Evolutionary conservation across 192 early-diverging fungal genomes (phyloP).

Genomic region (Funneliformis geosporum): DNA sequence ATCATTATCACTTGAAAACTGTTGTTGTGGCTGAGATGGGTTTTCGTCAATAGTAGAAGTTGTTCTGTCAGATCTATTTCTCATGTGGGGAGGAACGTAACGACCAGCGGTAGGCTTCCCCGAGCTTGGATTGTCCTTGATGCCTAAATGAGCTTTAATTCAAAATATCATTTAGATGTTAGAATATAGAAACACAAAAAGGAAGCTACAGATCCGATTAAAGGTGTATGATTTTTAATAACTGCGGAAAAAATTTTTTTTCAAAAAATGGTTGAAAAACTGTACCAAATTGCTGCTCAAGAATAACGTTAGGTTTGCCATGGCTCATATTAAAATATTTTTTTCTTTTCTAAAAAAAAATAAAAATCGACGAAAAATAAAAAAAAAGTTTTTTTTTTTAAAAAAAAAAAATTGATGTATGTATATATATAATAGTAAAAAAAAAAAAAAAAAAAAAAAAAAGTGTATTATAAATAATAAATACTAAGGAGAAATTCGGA

Average conservation of each 20-base stretch:
- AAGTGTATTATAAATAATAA: too few relatives aligned
- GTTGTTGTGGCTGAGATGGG: not conserved
- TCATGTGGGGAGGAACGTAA: constrained; percentile 73
- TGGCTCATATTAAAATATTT: constrained; percentile 44
- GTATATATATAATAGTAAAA: too few relatives aligned
- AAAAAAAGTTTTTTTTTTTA: too few relatives aligned
- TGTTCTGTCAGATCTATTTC: constrained; percentile 40
- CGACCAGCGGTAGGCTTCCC: constrained; percentile 42
- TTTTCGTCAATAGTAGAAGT: not conserved
- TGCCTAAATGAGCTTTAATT: constrained; percentile 60
- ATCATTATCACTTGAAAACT: not conserved
- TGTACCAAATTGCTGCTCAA: constrained; percentile 66
- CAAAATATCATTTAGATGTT: not conserved
- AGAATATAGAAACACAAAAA: not conserved
- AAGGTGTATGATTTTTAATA: not conserved
- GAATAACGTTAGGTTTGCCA: constrained; percentile 50
- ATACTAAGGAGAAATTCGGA: too few relatives aligned
- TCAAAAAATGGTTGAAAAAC: not conserved
- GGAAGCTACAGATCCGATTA: not conserved
- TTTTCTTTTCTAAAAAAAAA: constrained; percentile 3
- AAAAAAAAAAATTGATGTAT: too few relatives aligned
- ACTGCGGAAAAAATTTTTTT: not conserved
- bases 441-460: too few relatives aligned
- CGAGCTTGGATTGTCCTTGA: constrained; percentile 50
- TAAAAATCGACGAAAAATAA: too few relatives aligned